Percentiles rank a stretch among this genome's conserved stretches.
These are phyloP conservation scores for Candida sphagnicola DNA, from an alignment of 805 yeast species.

Conservation along the genomic window DNA sequence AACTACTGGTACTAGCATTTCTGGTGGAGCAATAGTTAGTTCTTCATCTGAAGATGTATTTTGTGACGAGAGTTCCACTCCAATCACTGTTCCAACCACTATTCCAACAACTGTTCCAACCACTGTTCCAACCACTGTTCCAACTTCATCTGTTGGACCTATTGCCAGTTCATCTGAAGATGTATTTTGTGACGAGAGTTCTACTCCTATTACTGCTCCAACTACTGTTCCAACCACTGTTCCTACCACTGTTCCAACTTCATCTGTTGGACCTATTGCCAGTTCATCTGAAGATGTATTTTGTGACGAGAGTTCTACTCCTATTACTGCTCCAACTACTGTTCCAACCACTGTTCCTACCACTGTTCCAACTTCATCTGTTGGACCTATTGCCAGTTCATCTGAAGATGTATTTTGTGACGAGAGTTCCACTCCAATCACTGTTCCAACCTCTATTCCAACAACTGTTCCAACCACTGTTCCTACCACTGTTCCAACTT, in stretches of 20 bases:
- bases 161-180: too few species aligned
- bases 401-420: background rate
- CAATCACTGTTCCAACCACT: too few species aligned
- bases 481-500: constrained; percentile 3
- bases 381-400: background rate
- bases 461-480: constrained; percentile 2
- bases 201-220: constrained; percentile 3
- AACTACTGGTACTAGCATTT: constrained; percentile 1
- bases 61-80: too few species aligned
- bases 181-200: too few species aligned
- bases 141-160: background rate
- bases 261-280: too few species aligned
- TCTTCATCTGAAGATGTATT: background rate
- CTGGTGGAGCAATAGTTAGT: background rate
- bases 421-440: too few species aligned
- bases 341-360: constrained; percentile 4
- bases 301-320: too few species aligned
- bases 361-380: background rate
- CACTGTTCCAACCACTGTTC: constrained; percentile 5
- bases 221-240: constrained; percentile 3
- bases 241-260: constrained; percentile 4
- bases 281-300: too few species aligned
- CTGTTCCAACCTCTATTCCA: too few species aligned
- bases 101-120: constrained; percentile 2
- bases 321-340: constrained; percentile 3